Evolutionary conservation across 192 early-diverging fungal species (phyloP), one percentile per base, ranked within the genome.

Genomic region (Chytriomyces sp.): DNA sequence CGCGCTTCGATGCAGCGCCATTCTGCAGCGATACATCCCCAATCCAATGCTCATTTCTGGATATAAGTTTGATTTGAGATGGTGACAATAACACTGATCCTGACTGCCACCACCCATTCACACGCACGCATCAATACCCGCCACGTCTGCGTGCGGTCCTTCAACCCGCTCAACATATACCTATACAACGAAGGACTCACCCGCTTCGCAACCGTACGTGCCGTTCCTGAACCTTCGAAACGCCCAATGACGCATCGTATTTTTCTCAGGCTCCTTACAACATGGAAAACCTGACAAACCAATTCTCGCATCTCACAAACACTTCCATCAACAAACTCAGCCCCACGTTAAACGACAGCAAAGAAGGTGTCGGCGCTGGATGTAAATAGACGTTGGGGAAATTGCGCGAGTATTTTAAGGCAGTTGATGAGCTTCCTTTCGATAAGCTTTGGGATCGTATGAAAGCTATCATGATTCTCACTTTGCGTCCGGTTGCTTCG

Each of bases 291-390:
- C 75, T 84, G 35, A 43, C 72, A 35, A 79, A 87, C 64, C 18
- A 43, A 13, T 87, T 77, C 69, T 80, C 86, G 0, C 86, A 87
- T 64, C 80, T 87, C 18, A 87, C 86, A 24, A 87, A 87, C 77
- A 87, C 86, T 45, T 87, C 86, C 59, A 87, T 87, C 81, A 87
- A 87, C 76, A 87, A 87, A 67, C 44, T 75, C 35, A 77, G 68
- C 23, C 86, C 86, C 8, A 69, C 62, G 0, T 63, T 87, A 20
- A 59, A 82, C 24, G 26, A 66, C 23, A 64, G 68, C 16, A 87
- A 87, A 62, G 79, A 79, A 18, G 77, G 68, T 11, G 75, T 87
- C 45, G 86, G 86, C 18, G 48, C 72, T 13, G 86, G 86, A 0
- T 87, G 86, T 63, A 81, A 84, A 65, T 87, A 83, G 86, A 70